Evolutionary conservation across 345 rosid genomes (phyloP).

Genomic region (Eucalyptus brandiana): DNA sequence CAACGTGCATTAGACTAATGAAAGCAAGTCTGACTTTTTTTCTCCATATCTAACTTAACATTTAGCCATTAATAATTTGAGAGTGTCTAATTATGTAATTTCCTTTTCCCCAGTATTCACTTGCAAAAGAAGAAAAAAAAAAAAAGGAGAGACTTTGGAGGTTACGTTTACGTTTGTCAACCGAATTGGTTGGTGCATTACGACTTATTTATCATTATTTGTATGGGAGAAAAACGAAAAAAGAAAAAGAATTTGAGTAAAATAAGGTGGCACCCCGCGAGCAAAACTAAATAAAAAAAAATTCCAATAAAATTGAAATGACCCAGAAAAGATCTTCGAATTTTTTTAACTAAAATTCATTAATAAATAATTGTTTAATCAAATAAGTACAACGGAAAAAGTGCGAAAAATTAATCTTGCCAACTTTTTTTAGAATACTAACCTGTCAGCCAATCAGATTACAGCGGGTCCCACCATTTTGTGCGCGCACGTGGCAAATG

Average conservation of each 20-base stretch:
- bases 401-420: not conserved
- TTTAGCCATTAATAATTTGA: not conserved
- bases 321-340: not conserved
- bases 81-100: not conserved
- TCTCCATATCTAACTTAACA: not conserved
- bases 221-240: not conserved
- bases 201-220: not conserved
- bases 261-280: not conserved
- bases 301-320: not conserved
- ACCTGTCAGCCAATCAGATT: not conserved
- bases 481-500: not conserved
- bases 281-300: not conserved
- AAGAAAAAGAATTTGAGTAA: not conserved
- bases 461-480: not conserved
- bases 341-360: not conserved
- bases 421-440: not conserved
- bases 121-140: not conserved
- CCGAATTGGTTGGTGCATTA: not conserved
- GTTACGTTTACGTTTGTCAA: not conserved
- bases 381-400: not conserved
- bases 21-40: not conserved
- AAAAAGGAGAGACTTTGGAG: too few species aligned
- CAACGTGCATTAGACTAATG: not conserved
- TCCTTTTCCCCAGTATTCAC: not conserved
- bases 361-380: not conserved